These are phyloP conservation scores for Pseudogymnoascus sp. DNA, from an alignment of 2,329 filamentous ascomycete genomes.

Conservation along the genomic window DNA sequence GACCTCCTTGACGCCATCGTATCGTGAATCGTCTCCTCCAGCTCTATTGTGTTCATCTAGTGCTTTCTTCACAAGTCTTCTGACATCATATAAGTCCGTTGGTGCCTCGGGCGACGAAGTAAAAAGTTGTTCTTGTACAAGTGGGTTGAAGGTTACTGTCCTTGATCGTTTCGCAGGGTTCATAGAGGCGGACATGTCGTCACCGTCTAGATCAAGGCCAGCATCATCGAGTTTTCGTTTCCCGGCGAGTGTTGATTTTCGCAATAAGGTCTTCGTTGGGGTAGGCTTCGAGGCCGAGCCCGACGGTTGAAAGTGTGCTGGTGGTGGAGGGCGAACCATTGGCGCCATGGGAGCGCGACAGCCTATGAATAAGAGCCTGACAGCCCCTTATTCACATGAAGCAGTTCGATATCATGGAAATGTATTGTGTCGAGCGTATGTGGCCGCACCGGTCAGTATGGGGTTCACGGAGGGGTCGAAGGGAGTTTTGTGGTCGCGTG, in stretches of 20 bases:
- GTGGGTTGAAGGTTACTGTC: constrained; percentile 25
- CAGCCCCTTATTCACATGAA: background rate
- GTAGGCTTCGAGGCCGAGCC: constrained; percentile 2
- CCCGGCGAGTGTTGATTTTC: constrained; percentile 8
- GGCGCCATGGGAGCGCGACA: constrained; percentile 8
- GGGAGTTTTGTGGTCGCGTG: constrained; percentile 4
- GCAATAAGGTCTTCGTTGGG: constrained; percentile 3
- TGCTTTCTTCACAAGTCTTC: background rate
- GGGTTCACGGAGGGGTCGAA: background rate
- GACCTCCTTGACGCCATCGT: constrained; percentile 49
- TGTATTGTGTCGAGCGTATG: background rate
- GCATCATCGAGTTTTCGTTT: background rate
- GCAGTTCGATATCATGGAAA: background rate
- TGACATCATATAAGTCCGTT: background rate
- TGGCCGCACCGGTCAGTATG: background rate
- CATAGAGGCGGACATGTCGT: constrained; percentile 18
- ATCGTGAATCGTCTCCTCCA: constrained; percentile 46
- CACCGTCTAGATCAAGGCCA: constrained; percentile 12
- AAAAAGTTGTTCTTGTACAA: constrained; percentile 12
- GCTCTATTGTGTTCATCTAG: background rate
- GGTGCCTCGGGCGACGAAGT: background rate
- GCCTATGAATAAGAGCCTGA: constrained; percentile 8
- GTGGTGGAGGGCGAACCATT: constrained; percentile 4
- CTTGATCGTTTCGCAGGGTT: constrained; percentile 24
- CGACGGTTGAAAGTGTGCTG: constrained; percentile 5